Evolutionary conservation across 805 yeast species (phyloP), one percentile per base, ranked within the genome.

Genomic region (Candida tallmaniae): DNA sequence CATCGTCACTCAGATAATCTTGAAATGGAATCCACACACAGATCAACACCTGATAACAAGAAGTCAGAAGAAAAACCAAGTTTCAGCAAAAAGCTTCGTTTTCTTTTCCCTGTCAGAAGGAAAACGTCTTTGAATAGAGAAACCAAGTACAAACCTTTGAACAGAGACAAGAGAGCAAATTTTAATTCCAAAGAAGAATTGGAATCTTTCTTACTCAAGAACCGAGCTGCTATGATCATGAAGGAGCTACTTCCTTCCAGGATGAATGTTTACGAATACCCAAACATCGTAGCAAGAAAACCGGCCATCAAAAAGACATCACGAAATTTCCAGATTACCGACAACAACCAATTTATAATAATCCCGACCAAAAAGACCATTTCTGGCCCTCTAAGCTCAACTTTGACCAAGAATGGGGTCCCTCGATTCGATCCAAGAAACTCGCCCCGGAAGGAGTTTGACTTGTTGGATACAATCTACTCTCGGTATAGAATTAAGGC

Each of bases 41-140:
- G 25, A 5, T 31, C 39, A 4, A 35, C 38, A 7, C 14, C 35
- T 15, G 23, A 41, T 25, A 23, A 29, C 15, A 20, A 30, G 27
- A 25, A 34, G 17, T 8, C 14, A 14, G n/a, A n/a, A n/a, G n/a
- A n/a, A n/a, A n/a, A n/a, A n/a, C n/a, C 24, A 10, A 29, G 13
- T 15, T 15, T 23, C 23, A 7, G 6, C 17, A 20, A 23, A 23
- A 20, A 14, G 12, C 18, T 43, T 18, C 20, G 24, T 20, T 62
- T 54, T 26, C 27, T 51, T 18, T 65, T 63, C 32, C 69, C 68
- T 5, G 65, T 64, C 4, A 54, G 47, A 29, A 44, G 69, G 26
- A 54, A 50, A 23, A 54, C 57, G 1, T 62, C 69, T 1, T 55
- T 62, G 34, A 58, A 54, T 19, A 40, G 36, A 10, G 27, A 32